phyloP scores from a whole-genome alignment of 2,329 filamentous ascomycete species.

The Penicillium olsonii region DNA sequence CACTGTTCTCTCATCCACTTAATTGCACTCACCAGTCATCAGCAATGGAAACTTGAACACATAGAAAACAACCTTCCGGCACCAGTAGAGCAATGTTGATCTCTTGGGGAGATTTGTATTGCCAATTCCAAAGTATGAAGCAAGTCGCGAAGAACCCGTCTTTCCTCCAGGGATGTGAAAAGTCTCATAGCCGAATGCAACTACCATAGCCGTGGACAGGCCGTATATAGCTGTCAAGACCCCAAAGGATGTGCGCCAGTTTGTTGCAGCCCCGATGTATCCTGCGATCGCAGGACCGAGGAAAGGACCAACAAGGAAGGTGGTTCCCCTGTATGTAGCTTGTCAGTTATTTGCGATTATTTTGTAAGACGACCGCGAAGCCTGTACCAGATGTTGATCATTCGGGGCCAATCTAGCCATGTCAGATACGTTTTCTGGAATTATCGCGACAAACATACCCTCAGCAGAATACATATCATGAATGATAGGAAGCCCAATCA shows the following conservation, averaged over 20 bases:
- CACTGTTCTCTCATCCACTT: neutral
- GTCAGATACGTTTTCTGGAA: neutral
- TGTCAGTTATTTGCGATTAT: conserved; percentile 1
- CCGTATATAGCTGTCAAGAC: conserved; percentile 40
- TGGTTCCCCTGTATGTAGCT: conserved; percentile 32
- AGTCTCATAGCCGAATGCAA: conserved; percentile 39
- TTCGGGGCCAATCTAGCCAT: conserved; percentile 36
- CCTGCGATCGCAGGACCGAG: conserved; percentile 40
- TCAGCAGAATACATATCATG: conserved; percentile 40
- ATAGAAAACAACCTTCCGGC: conserved; percentile 24
- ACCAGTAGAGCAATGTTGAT: conserved; percentile 27
- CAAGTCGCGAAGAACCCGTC: conserved; percentile 15
- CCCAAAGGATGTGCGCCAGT: conserved; percentile 37
- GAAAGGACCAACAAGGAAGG: conserved; percentile 41
- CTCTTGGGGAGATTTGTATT: conserved; percentile 32
- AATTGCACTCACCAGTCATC: conserved; percentile 22
- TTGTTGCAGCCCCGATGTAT: conserved; percentile 36
- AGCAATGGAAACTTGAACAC: conserved; percentile 36
- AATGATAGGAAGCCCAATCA: conserved; percentile 43
- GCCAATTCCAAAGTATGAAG: conserved; percentile 34
- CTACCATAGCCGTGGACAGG: conserved; percentile 34
- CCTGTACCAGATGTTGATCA: conserved; percentile 41
- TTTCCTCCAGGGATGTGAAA: conserved; percentile 26
- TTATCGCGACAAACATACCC: conserved; percentile 14
- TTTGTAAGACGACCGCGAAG: neutral